Percentiles rank a stretch among this genome's conserved stretches.
Conservation (phyloP, 495 filamentous ascomycete species). For the Aspergillus bertholletiae region DNA sequence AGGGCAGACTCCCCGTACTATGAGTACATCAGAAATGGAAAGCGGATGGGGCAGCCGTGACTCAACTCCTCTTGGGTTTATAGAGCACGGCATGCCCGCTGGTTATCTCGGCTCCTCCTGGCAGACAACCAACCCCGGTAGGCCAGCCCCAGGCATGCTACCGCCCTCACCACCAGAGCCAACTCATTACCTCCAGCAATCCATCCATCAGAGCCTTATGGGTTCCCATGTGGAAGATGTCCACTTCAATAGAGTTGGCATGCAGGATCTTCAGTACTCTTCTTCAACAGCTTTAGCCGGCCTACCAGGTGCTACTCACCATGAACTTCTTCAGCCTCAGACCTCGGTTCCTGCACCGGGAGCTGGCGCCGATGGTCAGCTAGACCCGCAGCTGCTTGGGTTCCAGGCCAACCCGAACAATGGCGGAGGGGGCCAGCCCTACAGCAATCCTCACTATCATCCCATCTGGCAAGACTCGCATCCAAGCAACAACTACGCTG, state of each 20-base stretch:
- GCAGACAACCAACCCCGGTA: constrained; percentile 56
- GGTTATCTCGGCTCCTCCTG: constrained; percentile 28
- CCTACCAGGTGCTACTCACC: constrained; percentile 51
- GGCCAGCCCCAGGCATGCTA: constrained; percentile 54
- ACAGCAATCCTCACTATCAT: constrained; percentile 11
- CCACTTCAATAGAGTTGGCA: constrained; percentile 25
- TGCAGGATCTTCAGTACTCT: constrained; percentile 29
- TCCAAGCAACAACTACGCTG: constrained; percentile 12
- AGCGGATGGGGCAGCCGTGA: constrained; percentile 28
- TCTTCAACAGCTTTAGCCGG: constrained; percentile 39
- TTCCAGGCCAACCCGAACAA: constrained; percentile 20
- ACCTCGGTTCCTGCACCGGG: constrained; percentile 17
- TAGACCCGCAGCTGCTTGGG: constrained; percentile 44
- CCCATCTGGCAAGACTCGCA: constrained; percentile 18
- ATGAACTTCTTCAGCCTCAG: constrained; percentile 48
- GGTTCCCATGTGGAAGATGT: constrained; percentile 27
- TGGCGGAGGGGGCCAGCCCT: constrained; percentile 6
- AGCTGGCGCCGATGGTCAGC: constrained; percentile 22
- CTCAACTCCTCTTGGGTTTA: constrained; percentile 31
- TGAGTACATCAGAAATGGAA: constrained; percentile 27
- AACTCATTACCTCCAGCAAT: constrained; percentile 61
- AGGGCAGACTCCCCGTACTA: constrained; percentile 17
- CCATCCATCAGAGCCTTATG: constrained; percentile 31
- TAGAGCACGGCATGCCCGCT: constrained; percentile 21
- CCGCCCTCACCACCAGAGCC: constrained; percentile 42